phyloP scores from a whole-genome alignment of 768 basidiomycete species.

The Dendrothele bispora region DNA sequence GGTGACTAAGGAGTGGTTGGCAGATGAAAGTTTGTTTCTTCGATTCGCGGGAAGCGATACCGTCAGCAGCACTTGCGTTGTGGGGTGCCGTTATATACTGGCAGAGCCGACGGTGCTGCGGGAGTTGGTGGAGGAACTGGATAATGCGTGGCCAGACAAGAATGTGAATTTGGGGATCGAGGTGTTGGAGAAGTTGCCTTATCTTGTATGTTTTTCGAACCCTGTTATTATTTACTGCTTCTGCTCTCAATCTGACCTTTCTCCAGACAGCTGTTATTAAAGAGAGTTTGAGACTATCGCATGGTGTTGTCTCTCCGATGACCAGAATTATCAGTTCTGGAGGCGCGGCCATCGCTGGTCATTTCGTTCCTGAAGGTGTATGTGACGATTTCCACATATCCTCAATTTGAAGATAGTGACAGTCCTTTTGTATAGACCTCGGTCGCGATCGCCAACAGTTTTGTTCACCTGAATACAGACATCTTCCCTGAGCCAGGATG shows the following conservation, averaged over 20 bases:
- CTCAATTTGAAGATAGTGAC: not conserved
- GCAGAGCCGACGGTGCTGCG: slow-evolving; percentile 6
- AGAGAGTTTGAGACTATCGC: not conserved
- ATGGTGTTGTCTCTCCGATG: not conserved
- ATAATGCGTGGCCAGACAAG: slow-evolving; percentile 20
- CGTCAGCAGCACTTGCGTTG: slow-evolving; percentile 11
- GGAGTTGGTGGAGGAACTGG: slow-evolving; percentile 17
- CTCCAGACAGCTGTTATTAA: not conserved
- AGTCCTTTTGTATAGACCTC: slow-evolving; percentile 30
- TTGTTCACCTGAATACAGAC: slow-evolving; percentile 34
- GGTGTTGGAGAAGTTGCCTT: slow-evolving; percentile 24
- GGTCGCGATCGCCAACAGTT: slow-evolving; percentile 31
- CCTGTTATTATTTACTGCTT: too few species aligned
- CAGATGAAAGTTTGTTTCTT: slow-evolving; percentile 8
- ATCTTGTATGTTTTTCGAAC: slow-evolving; percentile 20
- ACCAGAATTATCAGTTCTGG: not conserved
- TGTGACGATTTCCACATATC: not conserved
- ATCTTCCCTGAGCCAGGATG: slow-evolving; percentile 37
- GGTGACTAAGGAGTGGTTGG: too few species aligned
- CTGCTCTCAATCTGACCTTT: not conserved
- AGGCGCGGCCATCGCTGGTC: not conserved
- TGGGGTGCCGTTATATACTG: slow-evolving; percentile 13
- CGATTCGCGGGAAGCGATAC: slow-evolving; percentile 25
- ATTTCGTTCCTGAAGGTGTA: not conserved
- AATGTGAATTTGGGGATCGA: slow-evolving; percentile 14